Evolutionary conservation across 495 filamentous ascomycete species (phyloP).

Genomic region (Xylaria intraflava): DNA sequence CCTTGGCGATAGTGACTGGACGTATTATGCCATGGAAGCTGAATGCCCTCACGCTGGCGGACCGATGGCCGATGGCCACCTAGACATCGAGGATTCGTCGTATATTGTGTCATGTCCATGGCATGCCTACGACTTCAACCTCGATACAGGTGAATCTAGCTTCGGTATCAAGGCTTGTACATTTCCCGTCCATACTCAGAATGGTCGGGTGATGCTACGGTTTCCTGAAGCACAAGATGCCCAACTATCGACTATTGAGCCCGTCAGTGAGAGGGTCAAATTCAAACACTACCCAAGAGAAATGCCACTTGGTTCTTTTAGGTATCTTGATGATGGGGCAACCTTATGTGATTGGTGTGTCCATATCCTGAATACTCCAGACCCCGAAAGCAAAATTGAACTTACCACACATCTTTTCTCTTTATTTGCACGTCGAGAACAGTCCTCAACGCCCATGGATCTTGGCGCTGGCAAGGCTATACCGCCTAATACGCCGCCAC

Average conservation of each 20-base stretch:
- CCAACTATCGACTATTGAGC: constrained; percentile 31
- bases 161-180: constrained; percentile 49
- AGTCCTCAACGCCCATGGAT: constrained; percentile 38
- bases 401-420: constrained; percentile 44
- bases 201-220: constrained; percentile 31
- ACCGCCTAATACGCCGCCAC: constrained; percentile 41
- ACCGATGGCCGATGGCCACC: constrained; percentile 43
- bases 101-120: constrained; percentile 51
- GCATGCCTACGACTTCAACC: constrained; percentile 53
- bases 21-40: constrained; percentile 49
- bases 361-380: constrained; percentile 44
- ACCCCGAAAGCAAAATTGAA: constrained; percentile 49
- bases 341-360: constrained; percentile 48
- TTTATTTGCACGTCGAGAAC: constrained; percentile 37
- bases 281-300: constrained; percentile 35
- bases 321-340: constrained; percentile 39
- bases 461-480: constrained; percentile 34
- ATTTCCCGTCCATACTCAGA: constrained; percentile 39
- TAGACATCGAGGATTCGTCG: constrained; percentile 50
- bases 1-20: constrained; percentile 39
- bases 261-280: constrained; percentile 46
- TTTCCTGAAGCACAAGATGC: constrained; percentile 27
- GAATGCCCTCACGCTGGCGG: constrained; percentile 49
- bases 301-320: constrained; percentile 12
- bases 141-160: constrained; percentile 50